Evolutionary conservation across 805 yeast species (phyloP).

Genomic region (Candida morakotiae): DNA sequence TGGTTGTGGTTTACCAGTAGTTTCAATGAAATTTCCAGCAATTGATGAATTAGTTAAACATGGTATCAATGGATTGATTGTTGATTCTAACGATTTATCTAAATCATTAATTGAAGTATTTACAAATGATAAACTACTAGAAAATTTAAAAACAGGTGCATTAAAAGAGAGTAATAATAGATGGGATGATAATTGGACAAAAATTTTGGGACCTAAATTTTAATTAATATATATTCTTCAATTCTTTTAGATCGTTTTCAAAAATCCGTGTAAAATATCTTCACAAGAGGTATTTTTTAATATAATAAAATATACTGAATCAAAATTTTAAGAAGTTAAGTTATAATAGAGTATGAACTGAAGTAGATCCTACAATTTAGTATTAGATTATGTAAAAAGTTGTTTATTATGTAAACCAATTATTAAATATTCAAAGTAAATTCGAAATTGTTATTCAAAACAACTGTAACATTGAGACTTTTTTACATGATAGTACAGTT

Average conservation of each 20-base stretch:
- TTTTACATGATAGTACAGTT: too few species aligned
- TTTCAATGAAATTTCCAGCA: slow-evolving; percentile 73
- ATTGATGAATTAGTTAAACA: slow-evolving; percentile 71
- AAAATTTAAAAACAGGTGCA: slow-evolving; percentile 63
- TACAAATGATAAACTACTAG: slow-evolving; percentile 27
- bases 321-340: too few species aligned
- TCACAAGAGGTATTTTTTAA: too few species aligned
- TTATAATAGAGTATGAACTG: too few species aligned
- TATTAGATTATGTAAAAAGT: too few species aligned
- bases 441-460: too few species aligned
- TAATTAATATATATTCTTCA: slow-evolving; percentile 12
- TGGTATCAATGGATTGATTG: slow-evolving; percentile 61
- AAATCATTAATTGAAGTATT: slow-evolving; percentile 22
- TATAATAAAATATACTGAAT: too few species aligned
- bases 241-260: slow-evolving; percentile 27
- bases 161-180: slow-evolving; percentile 57
- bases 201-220: slow-evolving; percentile 30
- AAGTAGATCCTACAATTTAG: too few species aligned
- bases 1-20: slow-evolving; percentile 93
- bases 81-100: slow-evolving; percentile 24
- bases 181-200: slow-evolving; percentile 77
- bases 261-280: too few species aligned
- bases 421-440: too few species aligned
- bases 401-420: too few species aligned
- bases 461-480: too few species aligned